A percentile compares a stretch with the other conserved stretches of the same genome.
These are phyloP conservation scores for Naematelia encephala DNA, from an alignment of 768 basidiomycete genomes.

Conservation along the genomic window DNA sequence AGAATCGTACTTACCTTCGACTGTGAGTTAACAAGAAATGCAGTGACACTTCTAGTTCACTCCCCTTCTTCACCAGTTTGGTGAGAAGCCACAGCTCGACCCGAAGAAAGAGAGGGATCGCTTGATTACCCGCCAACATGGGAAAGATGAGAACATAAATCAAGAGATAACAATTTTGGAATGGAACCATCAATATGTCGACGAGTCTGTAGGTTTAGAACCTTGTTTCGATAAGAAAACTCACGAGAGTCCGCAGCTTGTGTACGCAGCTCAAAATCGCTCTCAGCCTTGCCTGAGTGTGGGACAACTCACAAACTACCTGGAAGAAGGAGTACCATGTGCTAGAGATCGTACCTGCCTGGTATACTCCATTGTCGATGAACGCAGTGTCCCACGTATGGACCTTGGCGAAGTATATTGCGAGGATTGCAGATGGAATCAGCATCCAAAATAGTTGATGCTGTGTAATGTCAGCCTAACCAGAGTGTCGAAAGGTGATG, in stretches of 20 bases:
- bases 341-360: constrained; percentile 6
- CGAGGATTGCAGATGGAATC: constrained; percentile 11
- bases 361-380: constrained; percentile 8
- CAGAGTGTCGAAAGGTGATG: background rate
- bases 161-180: constrained; percentile 23
- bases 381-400: constrained; percentile 15
- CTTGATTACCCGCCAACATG: constrained; percentile 21
- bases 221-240: background rate
- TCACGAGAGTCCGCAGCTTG: constrained; percentile 11
- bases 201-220: constrained; percentile 7
- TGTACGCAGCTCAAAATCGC: constrained; percentile 1
- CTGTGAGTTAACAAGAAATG: constrained; percentile 22
- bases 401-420: constrained; percentile 19
- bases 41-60: constrained; percentile 15
- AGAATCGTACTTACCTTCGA: constrained; percentile 9
- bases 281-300: background rate
- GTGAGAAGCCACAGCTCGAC: constrained; percentile 19
- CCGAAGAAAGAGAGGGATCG: constrained; percentile 16
- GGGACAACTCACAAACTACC: constrained; percentile 6
- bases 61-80: constrained; percentile 12
- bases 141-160: constrained; percentile 21
- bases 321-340: constrained; percentile 26
- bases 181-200: constrained; percentile 22
- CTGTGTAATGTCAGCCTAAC: constrained; percentile 1
- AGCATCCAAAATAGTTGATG: constrained; percentile 14